phyloP scores from a whole-genome alignment of 345 rosid species.

The Citrus medica region DNA sequence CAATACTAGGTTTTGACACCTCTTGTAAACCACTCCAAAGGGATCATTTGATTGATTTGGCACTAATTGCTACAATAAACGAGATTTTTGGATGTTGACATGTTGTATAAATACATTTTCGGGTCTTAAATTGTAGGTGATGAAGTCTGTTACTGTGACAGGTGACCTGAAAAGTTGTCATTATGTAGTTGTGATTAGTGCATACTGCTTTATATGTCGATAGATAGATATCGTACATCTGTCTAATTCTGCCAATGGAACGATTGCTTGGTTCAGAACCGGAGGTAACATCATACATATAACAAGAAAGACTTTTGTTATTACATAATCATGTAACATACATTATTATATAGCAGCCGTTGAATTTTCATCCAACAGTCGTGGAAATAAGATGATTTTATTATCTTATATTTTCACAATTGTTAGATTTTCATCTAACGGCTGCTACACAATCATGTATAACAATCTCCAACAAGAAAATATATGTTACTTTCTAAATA shows the following conservation, averaged over 20 bases:
- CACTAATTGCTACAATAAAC: background rate
- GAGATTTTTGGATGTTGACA: background rate
- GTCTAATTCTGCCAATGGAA: background rate
- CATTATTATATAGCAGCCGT: accelerated
- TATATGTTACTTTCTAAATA: background rate
- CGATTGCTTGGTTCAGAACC: background rate
- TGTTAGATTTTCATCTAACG: accelerated
- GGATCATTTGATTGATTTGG: background rate
- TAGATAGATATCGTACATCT: background rate
- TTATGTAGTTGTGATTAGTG: background rate
- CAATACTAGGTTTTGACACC: background rate
- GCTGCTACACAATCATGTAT: accelerated
- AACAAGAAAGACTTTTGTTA: background rate
- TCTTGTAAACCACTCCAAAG: background rate
- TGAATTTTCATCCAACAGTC: accelerated
- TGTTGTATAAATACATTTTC: no score
- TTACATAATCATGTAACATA: accelerated
- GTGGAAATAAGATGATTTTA: no score
- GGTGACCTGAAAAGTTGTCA: background rate
- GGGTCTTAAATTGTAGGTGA: background rate
- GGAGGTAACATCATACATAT: background rate
- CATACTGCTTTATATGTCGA: background rate
- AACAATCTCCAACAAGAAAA: background rate
- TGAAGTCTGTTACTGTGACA: background rate
- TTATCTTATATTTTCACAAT: no score